Evolutionary conservation across 257 asterid species (phyloP), one percentile per base, ranked within the genome.

Genomic region (Capsicum baccatum): DNA sequence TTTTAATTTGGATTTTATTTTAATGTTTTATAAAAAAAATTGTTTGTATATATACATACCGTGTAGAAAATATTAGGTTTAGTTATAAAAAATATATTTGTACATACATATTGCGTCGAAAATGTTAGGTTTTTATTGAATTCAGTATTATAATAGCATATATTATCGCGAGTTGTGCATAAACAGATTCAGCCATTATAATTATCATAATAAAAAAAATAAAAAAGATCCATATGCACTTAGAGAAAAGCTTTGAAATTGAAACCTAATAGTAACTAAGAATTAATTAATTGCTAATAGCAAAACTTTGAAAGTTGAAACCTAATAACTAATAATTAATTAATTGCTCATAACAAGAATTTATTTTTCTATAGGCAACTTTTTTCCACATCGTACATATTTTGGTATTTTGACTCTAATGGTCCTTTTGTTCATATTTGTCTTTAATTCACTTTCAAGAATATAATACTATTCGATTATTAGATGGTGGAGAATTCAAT

Each of bases 391-490:
- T 71, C 17, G 35, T 11, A 73, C 80, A 48, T 3, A 48, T 19
- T 11, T n/a, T n/a, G 8, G 7, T 48, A 6, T 50, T 21, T 21
- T 19, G 57, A 50, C 7, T 12, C 50, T 74, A 11, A 50, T 47
- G 19, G 3, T 7, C 44, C 60, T n/a, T 21, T 21, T 74, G 15
- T 0, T 0, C n/a, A 67, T 67, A 35, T 67, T 47, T 50, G 47
- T 12, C 6, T 2, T 15, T 64, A 64, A 64, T 74, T 74, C 62
- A 52, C 47, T 74, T 76, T 76, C n/a, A 14, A 76, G 81, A 76
- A 76, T 52, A 12, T 76, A 21, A 76, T 76, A 76, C 63, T 76
- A 76, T 76, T 52, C 63, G 52, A 26, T 52, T 48, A 9, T 44
- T 21, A 52, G n/a, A 14, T 52, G 81, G 81, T 8, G 63, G 48